phyloP scores from a whole-genome alignment of 2,329 filamentous ascomycete species.

The Escovopsis sp. region DNA sequence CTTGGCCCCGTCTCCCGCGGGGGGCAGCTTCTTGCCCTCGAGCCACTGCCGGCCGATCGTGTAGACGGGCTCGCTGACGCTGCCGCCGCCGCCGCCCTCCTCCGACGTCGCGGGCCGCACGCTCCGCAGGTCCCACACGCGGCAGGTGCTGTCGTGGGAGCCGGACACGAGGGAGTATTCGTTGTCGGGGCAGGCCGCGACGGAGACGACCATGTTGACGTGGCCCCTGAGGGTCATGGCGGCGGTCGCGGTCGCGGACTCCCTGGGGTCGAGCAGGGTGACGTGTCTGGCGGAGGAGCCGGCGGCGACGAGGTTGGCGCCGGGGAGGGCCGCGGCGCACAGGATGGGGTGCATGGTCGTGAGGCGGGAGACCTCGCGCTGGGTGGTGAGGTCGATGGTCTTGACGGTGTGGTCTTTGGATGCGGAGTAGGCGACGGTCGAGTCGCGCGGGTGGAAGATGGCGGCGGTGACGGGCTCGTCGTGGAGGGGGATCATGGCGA shows the following conservation, averaged over 20 bases:
- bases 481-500: constrained; percentile 60
- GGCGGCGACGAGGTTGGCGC: constrained; percentile 48
- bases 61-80: constrained; percentile 61
- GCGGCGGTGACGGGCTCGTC: constrained; percentile 61
- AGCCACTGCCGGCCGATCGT: constrained; percentile 60
- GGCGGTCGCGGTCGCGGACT: constrained; percentile 57
- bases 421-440: constrained; percentile 79
- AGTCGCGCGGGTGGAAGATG: constrained; percentile 71
- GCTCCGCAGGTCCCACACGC: constrained; percentile 84
- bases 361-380: constrained; percentile 62
- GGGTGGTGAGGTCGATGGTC: constrained; percentile 82
- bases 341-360: constrained; percentile 74
- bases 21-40: constrained; percentile 46
- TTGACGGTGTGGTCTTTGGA: constrained; percentile 84
- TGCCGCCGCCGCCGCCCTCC: constrained; percentile 41
- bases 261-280: constrained; percentile 82
- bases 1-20: constrained; percentile 73
- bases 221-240: constrained; percentile 90
- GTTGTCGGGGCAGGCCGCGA: constrained; percentile 43
- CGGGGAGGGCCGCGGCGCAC: constrained; percentile 59
- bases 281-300: constrained; percentile 80
- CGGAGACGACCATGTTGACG: constrained; percentile 51
- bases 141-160: constrained; percentile 83
- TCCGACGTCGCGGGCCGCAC: constrained; percentile 43
- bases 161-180: constrained; percentile 75